Evolutionary conservation across 2,329 filamentous ascomycete species (phyloP), one percentile per base, ranked within the genome.

Genomic region (Atkinsonella texensis): DNA sequence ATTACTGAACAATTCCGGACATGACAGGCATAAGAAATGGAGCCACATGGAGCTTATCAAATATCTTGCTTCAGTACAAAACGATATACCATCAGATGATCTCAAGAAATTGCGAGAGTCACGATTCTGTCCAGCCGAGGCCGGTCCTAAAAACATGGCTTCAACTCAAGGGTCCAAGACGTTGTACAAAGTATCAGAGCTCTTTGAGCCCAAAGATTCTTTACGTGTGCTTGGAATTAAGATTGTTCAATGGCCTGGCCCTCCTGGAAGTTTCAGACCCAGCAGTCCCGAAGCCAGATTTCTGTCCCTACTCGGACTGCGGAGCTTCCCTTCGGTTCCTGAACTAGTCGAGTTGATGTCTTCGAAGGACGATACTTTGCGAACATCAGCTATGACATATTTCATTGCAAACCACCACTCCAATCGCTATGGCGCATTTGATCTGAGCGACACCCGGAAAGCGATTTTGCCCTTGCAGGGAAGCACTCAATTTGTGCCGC

Each of bases 41-140:
- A 96, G 89, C 53, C 91, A 97, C 63, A 83, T 95, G 54, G 91
- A 98, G 64, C 74, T 98, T 28, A 89, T 98, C 67, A 91, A 89
- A 60, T 98, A 98, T 60, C 78, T 98, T 43, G 81, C 91, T 11
- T 95, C 90, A 9, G 93, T 98, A 31, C 82, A 81, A 54, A 80
- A 87, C 49, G 93, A 98, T 59, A 96, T 98, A 54, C 93, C 93
- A 0, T 67, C 71, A 10, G 83, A 84, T 48, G 93, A 98, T 64
- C 77, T 96, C 51, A 82, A 80, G 57, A 87, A 85, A 61, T 75
- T 98, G 23, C 84, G 79, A 52, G 78, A 83, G 47, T 89, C 89
- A 0, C 81, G 81, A 11, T 88, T 97, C 43, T 91, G 90, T 60
- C 88, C 89, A 10, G 86, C 86, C 3, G 89, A 94, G 64, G 74